Evolutionary conservation across 108 stramenopile genomes (phyloP).

Genomic region (Nitzschia sp.): DNA sequence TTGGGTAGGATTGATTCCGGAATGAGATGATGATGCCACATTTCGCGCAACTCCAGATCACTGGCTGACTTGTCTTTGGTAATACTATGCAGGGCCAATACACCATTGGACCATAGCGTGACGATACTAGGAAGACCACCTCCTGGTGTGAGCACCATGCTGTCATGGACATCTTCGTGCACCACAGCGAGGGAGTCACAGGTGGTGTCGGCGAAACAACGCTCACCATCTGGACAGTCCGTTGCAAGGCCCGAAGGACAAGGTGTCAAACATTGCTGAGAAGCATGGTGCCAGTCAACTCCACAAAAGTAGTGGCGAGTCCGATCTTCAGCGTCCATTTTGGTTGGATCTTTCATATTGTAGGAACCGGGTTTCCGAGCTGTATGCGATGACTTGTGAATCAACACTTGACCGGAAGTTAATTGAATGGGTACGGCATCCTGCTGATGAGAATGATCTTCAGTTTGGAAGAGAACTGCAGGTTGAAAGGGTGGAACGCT

Average conservation of each 20-base stretch:
- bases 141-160: conserved; percentile 46
- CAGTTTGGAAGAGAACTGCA: conserved; percentile 49
- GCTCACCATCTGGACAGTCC: conserved; percentile 73
- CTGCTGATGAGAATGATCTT: conserved; percentile 15
- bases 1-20: background rate
- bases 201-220: conserved; percentile 82
- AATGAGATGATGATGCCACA: conserved; percentile 35
- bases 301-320: conserved; percentile 83
- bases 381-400: conserved; percentile 20
- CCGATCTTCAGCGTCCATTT: conserved; percentile 37
- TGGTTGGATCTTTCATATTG: background rate
- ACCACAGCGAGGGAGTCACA: conserved; percentile 52
- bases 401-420: conserved; percentile 45
- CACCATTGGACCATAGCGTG: conserved; percentile 78
- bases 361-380: background rate
- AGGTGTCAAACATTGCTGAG: conserved; percentile 57
- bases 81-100: conserved; percentile 57
- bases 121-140: conserved; percentile 70
- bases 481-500: conserved; percentile 64
- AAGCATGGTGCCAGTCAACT: conserved; percentile 82
- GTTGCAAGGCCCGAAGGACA: conserved; percentile 61
- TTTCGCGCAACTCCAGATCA: conserved; percentile 26
- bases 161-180: conserved; percentile 11
- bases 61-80: conserved; percentile 27
- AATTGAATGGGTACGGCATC: conserved; percentile 36